Conservation (phyloP, 148 eudicot genomes). For the Cornus florida region DNA sequence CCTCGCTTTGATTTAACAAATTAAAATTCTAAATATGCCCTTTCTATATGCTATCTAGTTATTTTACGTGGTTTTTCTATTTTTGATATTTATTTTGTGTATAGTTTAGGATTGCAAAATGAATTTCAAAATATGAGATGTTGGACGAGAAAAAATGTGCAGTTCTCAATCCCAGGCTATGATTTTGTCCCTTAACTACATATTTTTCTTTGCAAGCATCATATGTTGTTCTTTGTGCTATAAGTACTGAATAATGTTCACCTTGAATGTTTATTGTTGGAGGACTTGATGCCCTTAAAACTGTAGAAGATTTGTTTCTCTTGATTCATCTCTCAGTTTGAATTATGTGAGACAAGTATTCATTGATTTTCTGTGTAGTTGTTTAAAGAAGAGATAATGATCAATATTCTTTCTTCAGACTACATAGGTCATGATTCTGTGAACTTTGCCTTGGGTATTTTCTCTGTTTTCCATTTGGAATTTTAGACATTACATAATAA, state of each 20-base stretch:
- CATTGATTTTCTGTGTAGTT: no score
- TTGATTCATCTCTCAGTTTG: not conserved
- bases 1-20: not conserved
- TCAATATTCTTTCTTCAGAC: not conserved
- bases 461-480: not conserved
- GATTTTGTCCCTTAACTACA: not conserved
- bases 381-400: not conserved
- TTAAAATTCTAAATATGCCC: not conserved
- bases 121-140: not conserved
- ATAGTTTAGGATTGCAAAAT: not conserved
- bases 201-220: not conserved
- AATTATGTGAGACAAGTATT: not conserved
- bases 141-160: not conserved
- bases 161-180: not conserved
- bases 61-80: not conserved
- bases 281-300: not conserved
- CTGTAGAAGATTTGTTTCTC: not conserved
- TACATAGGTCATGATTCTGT: not conserved
- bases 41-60: not conserved
- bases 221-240: not conserved
- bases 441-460: not conserved
- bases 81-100: not conserved
- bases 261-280: not conserved
- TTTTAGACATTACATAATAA: not conserved
- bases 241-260: not conserved